Base-by-base conservation (phyloP, 2,329 filamentous ascomycete genomes). In the Neonectria punicea region DNA sequence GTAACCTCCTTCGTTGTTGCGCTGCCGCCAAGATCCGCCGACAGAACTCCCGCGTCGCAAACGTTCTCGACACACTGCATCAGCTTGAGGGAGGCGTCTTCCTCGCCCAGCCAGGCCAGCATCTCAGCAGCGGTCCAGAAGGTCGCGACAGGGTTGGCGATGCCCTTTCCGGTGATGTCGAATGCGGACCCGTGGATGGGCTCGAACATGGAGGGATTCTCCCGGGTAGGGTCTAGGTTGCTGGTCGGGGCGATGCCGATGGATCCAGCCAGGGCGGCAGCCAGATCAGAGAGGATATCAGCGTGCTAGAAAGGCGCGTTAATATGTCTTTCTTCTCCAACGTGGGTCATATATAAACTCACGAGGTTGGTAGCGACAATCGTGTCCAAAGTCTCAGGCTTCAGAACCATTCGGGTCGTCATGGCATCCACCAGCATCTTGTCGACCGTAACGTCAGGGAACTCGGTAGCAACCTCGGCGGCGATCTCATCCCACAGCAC, bases 201-300 rank as follows among this genome's bases (percentile, higher is more conserved):
- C 78, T 89, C 87, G 66, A 89, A 89, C 85, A 89, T 88, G 58
- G 82, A 85, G 68, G 87, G 69, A 77, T 87, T 74, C 76, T 85
- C 30, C 74, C 86, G 75, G 1, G 79, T 81, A 1, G 90, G 90
- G 68, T 92, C 90, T 1, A 92, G 81, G 70, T 92, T 92, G 53
- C 84, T 87, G 0, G 90, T 92, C 3, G 90, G 90, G 4, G 90
- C 90, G 63, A 93, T 92, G 9, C 91, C 90, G 65, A 93, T 92
- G 2, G 86, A 90, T 0, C 90, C 90, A 3, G 90, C 90, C 7
- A 92, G 80, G 0, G 90, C 89, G 14, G 91, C 90, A 6, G 90
- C 91, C 20, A 93, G 81, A 72, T 93, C 90, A 0, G 89, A 91
- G 5, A 93, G 84, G 54, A 92, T 91, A 67, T 92, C 90, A 6